A percentile compares a stretch with the other conserved stretches of the same genome.
These are phyloP conservation scores for Eutrema salsugineum DNA, from an alignment of 441 rosid species.

Conservation along the genomic window DNA sequence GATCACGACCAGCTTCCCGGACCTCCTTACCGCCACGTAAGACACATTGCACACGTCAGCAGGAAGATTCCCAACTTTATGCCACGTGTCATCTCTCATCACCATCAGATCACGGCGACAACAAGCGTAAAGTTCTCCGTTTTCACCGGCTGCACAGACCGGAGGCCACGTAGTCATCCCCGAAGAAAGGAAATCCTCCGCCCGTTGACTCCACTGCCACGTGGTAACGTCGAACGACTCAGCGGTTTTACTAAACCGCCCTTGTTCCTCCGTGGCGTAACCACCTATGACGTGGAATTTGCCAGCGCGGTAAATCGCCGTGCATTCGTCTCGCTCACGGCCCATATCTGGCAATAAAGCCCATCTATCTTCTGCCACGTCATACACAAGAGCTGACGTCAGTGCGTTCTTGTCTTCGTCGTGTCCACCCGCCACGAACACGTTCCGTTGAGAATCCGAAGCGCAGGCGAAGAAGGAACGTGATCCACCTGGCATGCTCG, in stretches of 20 bases:
- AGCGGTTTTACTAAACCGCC: constrained; percentile 43
- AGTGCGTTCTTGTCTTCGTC: constrained; percentile 62
- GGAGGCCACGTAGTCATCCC: constrained; percentile 43
- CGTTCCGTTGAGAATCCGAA: constrained; percentile 53
- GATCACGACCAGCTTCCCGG: constrained; percentile 43
- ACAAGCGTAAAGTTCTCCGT: constrained; percentile 37
- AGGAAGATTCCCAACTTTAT: constrained; percentile 38
- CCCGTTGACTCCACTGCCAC: constrained; percentile 38
- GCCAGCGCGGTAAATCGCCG: constrained; percentile 49
- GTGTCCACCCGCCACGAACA: constrained; percentile 75
- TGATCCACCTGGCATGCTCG: constrained; percentile 55
- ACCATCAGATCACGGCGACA: constrained; percentile 35
- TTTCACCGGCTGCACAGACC: constrained; percentile 27
- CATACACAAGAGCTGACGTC: constrained; percentile 50
- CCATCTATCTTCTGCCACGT: constrained; percentile 56
- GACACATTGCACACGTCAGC: constrained; percentile 37
- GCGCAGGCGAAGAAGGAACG: constrained; percentile 61
- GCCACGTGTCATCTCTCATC: constrained; percentile 38
- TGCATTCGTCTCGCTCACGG: constrained; percentile 61
- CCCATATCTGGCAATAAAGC: constrained; percentile 50
- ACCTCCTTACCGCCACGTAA: constrained; percentile 36
- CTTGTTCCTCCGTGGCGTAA: constrained; percentile 58
- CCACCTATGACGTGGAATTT: constrained; percentile 65
- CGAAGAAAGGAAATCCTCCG: constrained; percentile 28
- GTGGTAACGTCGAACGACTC: constrained; percentile 41